A percentile compares a stretch with the other conserved stretches of the same genome.
These are phyloP conservation scores for Ophiobolus disseminans DNA, from an alignment of 2,329 filamentous ascomycete species.

Conservation along the genomic window DNA sequence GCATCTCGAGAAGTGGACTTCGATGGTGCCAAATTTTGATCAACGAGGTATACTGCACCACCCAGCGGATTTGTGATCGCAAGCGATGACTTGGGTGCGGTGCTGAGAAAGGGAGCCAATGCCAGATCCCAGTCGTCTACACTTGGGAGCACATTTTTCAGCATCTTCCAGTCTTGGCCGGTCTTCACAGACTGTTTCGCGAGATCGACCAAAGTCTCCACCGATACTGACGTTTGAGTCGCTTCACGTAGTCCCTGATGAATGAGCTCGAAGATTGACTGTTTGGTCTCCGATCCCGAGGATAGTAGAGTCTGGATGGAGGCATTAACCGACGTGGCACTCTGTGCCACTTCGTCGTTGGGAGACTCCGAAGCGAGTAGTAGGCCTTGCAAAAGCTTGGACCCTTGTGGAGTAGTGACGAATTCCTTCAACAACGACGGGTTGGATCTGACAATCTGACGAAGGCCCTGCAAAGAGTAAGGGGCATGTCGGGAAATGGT, in stretches of 20 bases:
- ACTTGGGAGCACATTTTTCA: constrained; percentile 67
- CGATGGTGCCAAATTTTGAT: constrained; percentile 14
- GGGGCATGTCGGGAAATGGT: constrained; percentile 44
- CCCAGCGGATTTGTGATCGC: constrained; percentile 76
- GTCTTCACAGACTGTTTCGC: constrained; percentile 57
- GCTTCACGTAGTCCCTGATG: constrained; percentile 59
- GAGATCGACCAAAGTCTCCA: constrained; percentile 64
- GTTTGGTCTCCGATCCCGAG: constrained; percentile 50
- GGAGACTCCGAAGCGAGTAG: constrained; percentile 62
- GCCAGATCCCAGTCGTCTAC: constrained; percentile 70
- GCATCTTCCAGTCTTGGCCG: constrained; percentile 32
- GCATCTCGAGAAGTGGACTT: constrained; percentile 63
- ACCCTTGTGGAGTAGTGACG: constrained; percentile 54
- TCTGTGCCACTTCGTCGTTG: constrained; percentile 58
- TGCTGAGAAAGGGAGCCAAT: constrained; percentile 63
- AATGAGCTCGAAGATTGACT: constrained; percentile 61
- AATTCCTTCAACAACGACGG: constrained; percentile 53
- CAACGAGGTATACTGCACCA: constrained; percentile 72
- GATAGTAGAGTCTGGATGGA: constrained; percentile 46
- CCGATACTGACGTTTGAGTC: constrained; percentile 52
- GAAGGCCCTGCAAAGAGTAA: constrained; percentile 54
- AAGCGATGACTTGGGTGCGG: constrained; percentile 66
- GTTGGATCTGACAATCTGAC: constrained; percentile 51
- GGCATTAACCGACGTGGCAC: constrained; percentile 49
- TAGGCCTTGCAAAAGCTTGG: constrained; percentile 59